Evolutionary conservation across 2,329 filamentous ascomycete genomes (phyloP).

Genomic region (Ophiosphaerella herpotricha): DNA sequence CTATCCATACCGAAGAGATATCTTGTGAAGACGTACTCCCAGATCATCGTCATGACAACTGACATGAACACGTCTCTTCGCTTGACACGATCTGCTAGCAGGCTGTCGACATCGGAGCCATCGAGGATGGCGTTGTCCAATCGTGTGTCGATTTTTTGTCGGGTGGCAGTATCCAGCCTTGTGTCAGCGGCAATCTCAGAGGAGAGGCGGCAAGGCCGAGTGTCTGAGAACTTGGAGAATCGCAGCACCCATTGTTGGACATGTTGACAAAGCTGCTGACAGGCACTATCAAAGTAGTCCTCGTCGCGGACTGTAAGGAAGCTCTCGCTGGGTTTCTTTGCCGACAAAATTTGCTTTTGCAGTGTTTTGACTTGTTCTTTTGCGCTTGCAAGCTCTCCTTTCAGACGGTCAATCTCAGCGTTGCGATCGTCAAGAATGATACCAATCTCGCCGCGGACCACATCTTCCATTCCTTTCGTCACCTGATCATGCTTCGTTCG

Average conservation of each 20-base stretch:
- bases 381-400: constrained; percentile 75
- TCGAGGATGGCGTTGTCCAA: constrained; percentile 94
- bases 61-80: constrained; percentile 97
- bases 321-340: constrained; percentile 65
- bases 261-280: constrained; percentile 92
- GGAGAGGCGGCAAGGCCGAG: constrained; percentile 81
- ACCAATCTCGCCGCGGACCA: constrained; percentile 65
- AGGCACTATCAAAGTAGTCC: constrained; percentile 93
- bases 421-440: constrained; percentile 79
- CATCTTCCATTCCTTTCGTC: constrained; percentile 65
- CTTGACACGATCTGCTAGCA: constrained; percentile 83
- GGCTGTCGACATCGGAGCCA: constrained; percentile 87
- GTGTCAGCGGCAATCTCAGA: constrained; percentile 74
- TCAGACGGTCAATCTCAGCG: constrained; percentile 77
- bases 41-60: constrained; percentile 98
- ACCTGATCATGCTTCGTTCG: constrained; percentile 66
- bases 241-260: constrained; percentile 97
- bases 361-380: constrained; percentile 63
- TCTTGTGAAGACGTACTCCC: constrained; percentile 97
- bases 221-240: constrained; percentile 97
- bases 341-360: constrained; percentile 63
- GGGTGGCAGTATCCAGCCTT: constrained; percentile 38
- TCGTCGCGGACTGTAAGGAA: constrained; percentile 84
- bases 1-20: constrained; percentile 99
- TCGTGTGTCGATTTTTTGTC: constrained; percentile 87